A percentile compares a stretch with the other conserved stretches of the same genome.
These are phyloP conservation scores for Rhodamnia rubescens DNA, from an alignment of 345 rosid species.

Conservation along the genomic window DNA sequence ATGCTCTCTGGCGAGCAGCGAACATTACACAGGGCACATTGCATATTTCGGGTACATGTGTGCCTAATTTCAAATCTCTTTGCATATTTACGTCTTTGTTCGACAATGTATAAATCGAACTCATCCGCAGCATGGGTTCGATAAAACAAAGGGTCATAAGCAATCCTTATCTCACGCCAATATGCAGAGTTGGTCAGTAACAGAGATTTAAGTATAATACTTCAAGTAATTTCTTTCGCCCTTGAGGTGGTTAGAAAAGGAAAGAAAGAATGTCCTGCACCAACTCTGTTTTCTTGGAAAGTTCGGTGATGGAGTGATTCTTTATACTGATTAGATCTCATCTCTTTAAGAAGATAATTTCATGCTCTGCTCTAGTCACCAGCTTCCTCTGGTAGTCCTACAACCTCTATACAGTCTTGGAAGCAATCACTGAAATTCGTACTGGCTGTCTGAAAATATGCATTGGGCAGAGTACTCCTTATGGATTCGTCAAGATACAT, in stretches of 20 bases:
- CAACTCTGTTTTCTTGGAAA: not conserved
- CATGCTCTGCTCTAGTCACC: too few relatives aligned
- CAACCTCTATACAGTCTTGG: too few relatives aligned
- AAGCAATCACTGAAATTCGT: not conserved
- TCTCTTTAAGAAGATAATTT: too few relatives aligned
- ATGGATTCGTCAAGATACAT: not conserved
- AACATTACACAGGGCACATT: accelerated
- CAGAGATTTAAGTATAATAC: too few relatives aligned
- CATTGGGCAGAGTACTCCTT: not conserved
- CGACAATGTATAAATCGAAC: not conserved
- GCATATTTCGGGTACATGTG: not conserved
- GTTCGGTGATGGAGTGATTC: too few relatives aligned
- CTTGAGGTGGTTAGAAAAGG: not conserved
- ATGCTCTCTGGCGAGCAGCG: not conserved
- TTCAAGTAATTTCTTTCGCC: not conserved
- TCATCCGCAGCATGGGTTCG: not conserved
- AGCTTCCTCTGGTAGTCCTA: too few relatives aligned
- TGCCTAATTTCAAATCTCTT: too few relatives aligned
- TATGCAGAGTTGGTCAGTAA: too few relatives aligned
- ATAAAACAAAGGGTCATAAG: not conserved
- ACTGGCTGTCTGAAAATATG: not conserved
- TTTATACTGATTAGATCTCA: too few relatives aligned
- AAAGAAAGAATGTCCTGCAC: too few relatives aligned
- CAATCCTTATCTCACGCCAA: not conserved
- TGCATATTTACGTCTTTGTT: not conserved